A percentile compares a stretch with the other conserved stretches of the same genome.
Conservation (phyloP, 495 filamentous ascomycete species). For the Cenococcum geophilum region DNA sequence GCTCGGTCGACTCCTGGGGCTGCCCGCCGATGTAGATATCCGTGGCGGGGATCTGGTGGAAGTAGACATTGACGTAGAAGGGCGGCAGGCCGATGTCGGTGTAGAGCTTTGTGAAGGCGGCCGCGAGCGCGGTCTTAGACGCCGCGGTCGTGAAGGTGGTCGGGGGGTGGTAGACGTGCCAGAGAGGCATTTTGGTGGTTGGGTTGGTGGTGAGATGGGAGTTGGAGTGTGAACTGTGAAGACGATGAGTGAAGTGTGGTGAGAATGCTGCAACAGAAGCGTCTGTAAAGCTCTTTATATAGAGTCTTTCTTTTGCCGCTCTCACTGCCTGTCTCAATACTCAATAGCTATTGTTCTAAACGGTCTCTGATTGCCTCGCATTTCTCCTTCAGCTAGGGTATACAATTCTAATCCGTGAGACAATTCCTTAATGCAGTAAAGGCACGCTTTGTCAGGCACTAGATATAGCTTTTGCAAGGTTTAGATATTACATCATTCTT, state of each 20-base stretch:
- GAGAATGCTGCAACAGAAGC: too few species aligned
- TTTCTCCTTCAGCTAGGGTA: too few species aligned
- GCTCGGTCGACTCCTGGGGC: conserved; percentile 7
- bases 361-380: too few species aligned
- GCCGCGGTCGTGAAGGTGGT: conserved; percentile 28
- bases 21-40: conserved; percentile 31
- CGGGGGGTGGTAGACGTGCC: conserved; percentile 39
- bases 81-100: conserved; percentile 36
- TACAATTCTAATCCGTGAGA: too few species aligned
- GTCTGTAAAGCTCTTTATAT: too few species aligned
- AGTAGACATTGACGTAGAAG: conserved; percentile 40
- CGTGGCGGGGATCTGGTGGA: conserved; percentile 27
- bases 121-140: conserved; percentile 30
- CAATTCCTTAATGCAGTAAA: too few species aligned
- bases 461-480: too few species aligned
- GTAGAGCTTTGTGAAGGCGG: conserved; percentile 34
- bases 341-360: too few species aligned
- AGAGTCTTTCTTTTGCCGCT: too few species aligned
- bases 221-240: background rate
- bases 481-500: too few species aligned
- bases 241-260: background rate
- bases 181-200: conserved; percentile 37
- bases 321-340: too few species aligned
- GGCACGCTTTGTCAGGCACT: too few species aligned
- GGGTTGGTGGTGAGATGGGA: background rate